Percentiles rank a stretch among this genome's conserved stretches.
These are phyloP conservation scores for Cystofilobasidium bisporidii DNA, from an alignment of 768 basidiomycete genomes.

Conservation along the genomic window DNA sequence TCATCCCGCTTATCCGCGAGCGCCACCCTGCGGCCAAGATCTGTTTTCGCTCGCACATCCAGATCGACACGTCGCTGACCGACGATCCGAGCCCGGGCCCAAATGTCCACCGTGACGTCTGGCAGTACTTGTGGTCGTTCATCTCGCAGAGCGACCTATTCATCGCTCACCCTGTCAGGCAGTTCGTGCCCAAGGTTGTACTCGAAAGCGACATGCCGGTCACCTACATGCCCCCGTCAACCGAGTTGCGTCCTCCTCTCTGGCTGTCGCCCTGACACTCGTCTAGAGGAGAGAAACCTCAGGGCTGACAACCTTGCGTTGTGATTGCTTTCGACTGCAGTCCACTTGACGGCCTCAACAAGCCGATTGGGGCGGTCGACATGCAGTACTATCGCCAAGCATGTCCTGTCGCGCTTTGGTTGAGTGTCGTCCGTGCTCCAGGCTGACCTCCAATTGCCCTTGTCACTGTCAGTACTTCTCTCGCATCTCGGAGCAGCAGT, in stretches of 20 bases:
- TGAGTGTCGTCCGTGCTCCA: too few relatives aligned
- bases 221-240: slow-evolving; percentile 36
- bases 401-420: too few relatives aligned
- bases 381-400: slow-evolving; percentile 31
- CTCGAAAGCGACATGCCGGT: slow-evolving; percentile 43
- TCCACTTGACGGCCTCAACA: slow-evolving; percentile 85
- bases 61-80: slow-evolving; percentile 67
- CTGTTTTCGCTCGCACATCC: slow-evolving; percentile 89
- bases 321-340: too few relatives aligned
- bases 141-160: slow-evolving; percentile 83
- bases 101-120: slow-evolving; percentile 43
- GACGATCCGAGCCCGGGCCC: slow-evolving; percentile 57
- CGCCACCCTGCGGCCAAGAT: slow-evolving; percentile 59
- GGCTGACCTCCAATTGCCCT: too few relatives aligned
- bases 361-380: slow-evolving; percentile 50
- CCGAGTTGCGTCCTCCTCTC: slow-evolving; percentile 29
- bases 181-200: slow-evolving; percentile 83
- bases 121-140: slow-evolving; percentile 82
- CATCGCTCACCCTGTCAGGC: slow-evolving; percentile 83
- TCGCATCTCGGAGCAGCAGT: slow-evolving; percentile 35
- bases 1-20: slow-evolving; percentile 85
- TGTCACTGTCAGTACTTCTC: slow-evolving; percentile 35
- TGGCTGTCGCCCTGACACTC: not conserved
- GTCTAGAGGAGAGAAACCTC: not conserved
- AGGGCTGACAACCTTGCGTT: too few relatives aligned